Evolutionary conservation across 768 basidiomycete species (phyloP).

Genomic region (Chalciporus piperatus): DNA sequence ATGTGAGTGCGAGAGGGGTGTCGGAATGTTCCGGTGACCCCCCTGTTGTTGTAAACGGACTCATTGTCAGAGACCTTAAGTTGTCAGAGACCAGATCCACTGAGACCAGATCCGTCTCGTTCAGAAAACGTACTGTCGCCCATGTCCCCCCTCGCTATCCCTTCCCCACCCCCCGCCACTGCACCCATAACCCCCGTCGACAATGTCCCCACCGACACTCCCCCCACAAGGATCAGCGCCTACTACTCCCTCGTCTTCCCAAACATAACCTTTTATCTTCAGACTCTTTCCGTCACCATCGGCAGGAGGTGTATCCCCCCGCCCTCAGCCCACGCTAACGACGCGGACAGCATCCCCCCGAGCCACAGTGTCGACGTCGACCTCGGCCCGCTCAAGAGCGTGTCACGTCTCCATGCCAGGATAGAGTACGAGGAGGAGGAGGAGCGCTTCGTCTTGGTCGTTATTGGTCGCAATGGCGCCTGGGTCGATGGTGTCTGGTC

Average conservation of each 20-base stretch:
- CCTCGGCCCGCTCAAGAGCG: constrained; percentile 93
- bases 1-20: background rate
- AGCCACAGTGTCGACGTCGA: constrained; percentile 68
- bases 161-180: constrained; percentile 6
- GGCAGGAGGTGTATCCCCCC: constrained; percentile 80
- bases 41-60: background rate
- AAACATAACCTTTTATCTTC: constrained; percentile 94
- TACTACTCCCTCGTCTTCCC: constrained; percentile 95
- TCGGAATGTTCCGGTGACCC: constrained; percentile 15
- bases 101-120: constrained; percentile 6
- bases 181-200: constrained; percentile 10
- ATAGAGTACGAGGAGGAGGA: constrained; percentile 92
- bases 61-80: too few relatives aligned
- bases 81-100: too few relatives aligned
- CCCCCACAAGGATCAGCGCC: constrained; percentile 80
- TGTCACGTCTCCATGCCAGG: constrained; percentile 94
- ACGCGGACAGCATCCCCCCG: constrained; percentile 39
- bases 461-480: constrained; percentile 95
- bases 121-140: constrained; percentile 10
- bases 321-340: constrained; percentile 48
- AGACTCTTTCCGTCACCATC: constrained; percentile 91
- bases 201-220: constrained; percentile 14
- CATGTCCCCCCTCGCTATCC: constrained; percentile 25
- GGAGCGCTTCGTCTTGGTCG: constrained; percentile 83
- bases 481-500: constrained; percentile 99